A percentile compares a stretch with the other conserved stretches of the same genome.
Conservation (phyloP, 495 filamentous ascomycete species). For the Thermothielavioides terrestris region DNA sequence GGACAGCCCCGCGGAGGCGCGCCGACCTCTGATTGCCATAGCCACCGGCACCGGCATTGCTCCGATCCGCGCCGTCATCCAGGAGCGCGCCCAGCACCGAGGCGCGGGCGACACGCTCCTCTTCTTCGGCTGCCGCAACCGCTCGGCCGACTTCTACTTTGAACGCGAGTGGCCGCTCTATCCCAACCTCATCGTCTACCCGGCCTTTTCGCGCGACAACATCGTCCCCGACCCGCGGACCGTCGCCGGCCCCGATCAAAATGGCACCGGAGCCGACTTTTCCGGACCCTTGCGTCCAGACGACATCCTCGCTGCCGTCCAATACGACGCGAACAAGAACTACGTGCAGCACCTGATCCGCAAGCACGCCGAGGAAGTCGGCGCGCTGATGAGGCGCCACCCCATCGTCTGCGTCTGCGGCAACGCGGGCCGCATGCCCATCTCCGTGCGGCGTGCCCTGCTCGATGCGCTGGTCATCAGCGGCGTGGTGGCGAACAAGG, state of each 20-base stretch:
- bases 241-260: no score
- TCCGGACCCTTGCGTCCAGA: no score
- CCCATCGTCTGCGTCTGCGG: conserved; percentile 65
- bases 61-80: conserved; percentile 71
- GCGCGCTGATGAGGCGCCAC: conserved; percentile 39
- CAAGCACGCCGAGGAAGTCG: conserved; percentile 49
- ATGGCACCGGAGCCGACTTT: no score
- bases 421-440: conserved; percentile 76
- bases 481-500: conserved; percentile 16
- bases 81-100: conserved; percentile 44
- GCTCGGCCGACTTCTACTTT: conserved; percentile 69
- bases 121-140: conserved; percentile 76
- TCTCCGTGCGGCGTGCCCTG: conserved; percentile 74
- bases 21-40: conserved; percentile 62
- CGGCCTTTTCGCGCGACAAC: conserved; percentile 68
- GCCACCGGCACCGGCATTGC: conserved; percentile 88
- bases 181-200: conserved; percentile 45
- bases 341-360: conserved; percentile 87
- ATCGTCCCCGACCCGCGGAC: conserved; percentile 16
- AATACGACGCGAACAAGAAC: conserved; percentile 47
- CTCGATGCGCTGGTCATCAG: conserved; percentile 52
- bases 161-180: conserved; percentile 58
- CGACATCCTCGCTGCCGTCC: neutral
- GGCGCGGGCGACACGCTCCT: conserved; percentile 36
- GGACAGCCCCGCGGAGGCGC: neutral